These are phyloP conservation scores for Ustulina deusta DNA, from an alignment of 2,329 filamentous ascomycete species.

Conservation along the genomic window DNA sequence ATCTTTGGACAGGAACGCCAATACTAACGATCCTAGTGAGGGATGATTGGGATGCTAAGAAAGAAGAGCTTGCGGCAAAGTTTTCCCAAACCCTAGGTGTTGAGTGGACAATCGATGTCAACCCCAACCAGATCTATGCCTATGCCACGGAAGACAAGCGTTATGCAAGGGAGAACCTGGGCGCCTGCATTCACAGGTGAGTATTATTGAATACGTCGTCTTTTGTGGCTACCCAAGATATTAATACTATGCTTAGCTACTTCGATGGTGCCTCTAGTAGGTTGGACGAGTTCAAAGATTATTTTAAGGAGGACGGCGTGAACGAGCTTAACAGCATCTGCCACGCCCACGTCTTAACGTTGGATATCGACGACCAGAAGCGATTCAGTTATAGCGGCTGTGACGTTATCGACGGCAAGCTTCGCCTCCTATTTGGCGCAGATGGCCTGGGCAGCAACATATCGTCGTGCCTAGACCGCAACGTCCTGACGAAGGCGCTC, in stretches of 20 bases:
- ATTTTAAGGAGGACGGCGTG: slow-evolving; percentile 55
- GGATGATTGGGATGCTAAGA: slow-evolving; percentile 64
- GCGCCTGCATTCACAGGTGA: slow-evolving; percentile 59
- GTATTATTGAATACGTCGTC: slow-evolving; percentile 32
- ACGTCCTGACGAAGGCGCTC: slow-evolving; percentile 58
- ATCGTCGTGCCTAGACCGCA: slow-evolving; percentile 52
- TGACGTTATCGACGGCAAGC: slow-evolving; percentile 59
- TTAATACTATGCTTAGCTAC: slow-evolving; percentile 54
- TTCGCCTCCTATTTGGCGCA: slow-evolving; percentile 62
- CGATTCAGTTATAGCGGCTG: slow-evolving; percentile 59
- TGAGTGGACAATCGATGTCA: slow-evolving; percentile 63
- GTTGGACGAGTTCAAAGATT: slow-evolving; percentile 55
- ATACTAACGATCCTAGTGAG: slow-evolving; percentile 56
- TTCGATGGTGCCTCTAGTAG: slow-evolving; percentile 56
- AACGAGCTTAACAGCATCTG: slow-evolving; percentile 63
- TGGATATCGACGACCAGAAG: slow-evolving; percentile 61
- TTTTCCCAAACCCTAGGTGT: slow-evolving; percentile 60
- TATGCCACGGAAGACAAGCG: slow-evolving; percentile 56
- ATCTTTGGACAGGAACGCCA: not conserved
- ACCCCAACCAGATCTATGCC: slow-evolving; percentile 60
- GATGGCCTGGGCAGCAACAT: slow-evolving; percentile 60
- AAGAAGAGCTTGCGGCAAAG: slow-evolving; percentile 57
- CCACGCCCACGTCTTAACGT: slow-evolving; percentile 57
- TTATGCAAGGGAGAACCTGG: slow-evolving; percentile 49
- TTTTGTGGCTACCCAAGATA: not conserved